A percentile compares a stretch with the other conserved stretches of the same genome.
Conservation (phyloP, 2,329 filamentous ascomycete genomes). For the Xylariaceae sp. region DNA sequence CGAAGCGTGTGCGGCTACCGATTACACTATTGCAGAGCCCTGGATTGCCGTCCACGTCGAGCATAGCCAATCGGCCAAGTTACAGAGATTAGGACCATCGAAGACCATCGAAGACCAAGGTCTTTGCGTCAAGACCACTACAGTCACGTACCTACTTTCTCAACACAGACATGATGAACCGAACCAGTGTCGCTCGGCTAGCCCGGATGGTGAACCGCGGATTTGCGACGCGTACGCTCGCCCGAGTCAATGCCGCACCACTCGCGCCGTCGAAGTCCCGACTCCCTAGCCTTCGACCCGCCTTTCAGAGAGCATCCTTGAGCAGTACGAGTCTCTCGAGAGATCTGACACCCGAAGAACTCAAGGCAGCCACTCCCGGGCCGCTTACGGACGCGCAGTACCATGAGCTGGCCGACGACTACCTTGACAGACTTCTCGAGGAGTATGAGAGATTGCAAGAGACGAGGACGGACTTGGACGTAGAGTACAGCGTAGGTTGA, state of each 20-base stretch:
- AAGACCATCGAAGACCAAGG: too few relatives aligned
- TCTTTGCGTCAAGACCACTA: too few relatives aligned
- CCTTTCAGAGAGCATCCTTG: slow-evolving; percentile 18
- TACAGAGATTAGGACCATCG: too few relatives aligned
- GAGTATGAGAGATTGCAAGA: slow-evolving; percentile 73
- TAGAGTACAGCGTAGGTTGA: slow-evolving; percentile 80
- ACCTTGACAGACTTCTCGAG: slow-evolving; percentile 54
- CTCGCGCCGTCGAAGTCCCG: slow-evolving; percentile 15
- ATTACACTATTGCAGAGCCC: too few relatives aligned
- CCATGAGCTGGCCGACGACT: slow-evolving; percentile 70
- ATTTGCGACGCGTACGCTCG: slow-evolving; percentile 18
- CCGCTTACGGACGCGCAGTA: slow-evolving; percentile 67
- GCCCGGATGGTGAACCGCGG: slow-evolving; percentile 34
- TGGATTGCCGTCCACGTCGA: too few relatives aligned
- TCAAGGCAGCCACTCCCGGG: slow-evolving; percentile 40
- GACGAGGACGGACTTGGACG: slow-evolving; percentile 67
- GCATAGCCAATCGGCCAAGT: too few relatives aligned
- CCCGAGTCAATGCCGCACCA: slow-evolving; percentile 20
- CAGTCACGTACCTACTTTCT: background rate
- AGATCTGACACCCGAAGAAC: slow-evolving; percentile 35
- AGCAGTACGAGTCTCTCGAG: slow-evolving; percentile 35
- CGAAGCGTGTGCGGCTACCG: too few relatives aligned
- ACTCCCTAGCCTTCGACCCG: slow-evolving; percentile 2
- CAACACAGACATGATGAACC: slow-evolving; percentile 26
- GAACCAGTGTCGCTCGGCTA: slow-evolving; percentile 32